Percentiles rank a stretch among this genome's conserved stretches.
phyloP scores from a whole-genome alignment of 305 asterid species.

The Fraxinus angustifolia region DNA sequence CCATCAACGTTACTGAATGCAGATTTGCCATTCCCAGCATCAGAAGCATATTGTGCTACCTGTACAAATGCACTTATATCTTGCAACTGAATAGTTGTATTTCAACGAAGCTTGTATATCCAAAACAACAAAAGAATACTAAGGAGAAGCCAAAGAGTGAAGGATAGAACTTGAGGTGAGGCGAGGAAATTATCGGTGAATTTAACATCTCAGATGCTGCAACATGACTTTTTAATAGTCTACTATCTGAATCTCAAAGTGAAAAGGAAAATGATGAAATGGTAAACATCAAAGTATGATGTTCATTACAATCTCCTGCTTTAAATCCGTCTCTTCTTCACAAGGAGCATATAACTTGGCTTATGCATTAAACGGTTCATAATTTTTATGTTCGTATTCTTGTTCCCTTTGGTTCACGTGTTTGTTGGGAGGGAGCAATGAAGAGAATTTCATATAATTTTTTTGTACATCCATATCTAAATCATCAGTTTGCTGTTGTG shows the following conservation, averaged over 20 bases:
- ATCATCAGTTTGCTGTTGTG: neutral
- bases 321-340: neutral
- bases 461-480: neutral
- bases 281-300: neutral
- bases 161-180: neutral
- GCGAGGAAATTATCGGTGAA: neutral
- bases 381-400: neutral
- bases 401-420: neutral
- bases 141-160: neutral
- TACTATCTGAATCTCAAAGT: neutral
- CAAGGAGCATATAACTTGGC: neutral
- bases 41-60: conserved; percentile 96
- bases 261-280: neutral
- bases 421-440: neutral
- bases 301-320: neutral
- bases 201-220: neutral
- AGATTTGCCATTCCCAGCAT: conserved; percentile 66
- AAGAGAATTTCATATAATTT: neutral
- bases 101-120: neutral
- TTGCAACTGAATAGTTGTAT: neutral
- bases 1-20: conserved; percentile 74
- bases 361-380: neutral
- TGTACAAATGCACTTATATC: conserved; percentile 25
- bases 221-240: neutral
- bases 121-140: neutral